These are phyloP conservation scores for Pichia heedii DNA, from an alignment of 805 yeast genomes.

Conservation along the genomic window DNA sequence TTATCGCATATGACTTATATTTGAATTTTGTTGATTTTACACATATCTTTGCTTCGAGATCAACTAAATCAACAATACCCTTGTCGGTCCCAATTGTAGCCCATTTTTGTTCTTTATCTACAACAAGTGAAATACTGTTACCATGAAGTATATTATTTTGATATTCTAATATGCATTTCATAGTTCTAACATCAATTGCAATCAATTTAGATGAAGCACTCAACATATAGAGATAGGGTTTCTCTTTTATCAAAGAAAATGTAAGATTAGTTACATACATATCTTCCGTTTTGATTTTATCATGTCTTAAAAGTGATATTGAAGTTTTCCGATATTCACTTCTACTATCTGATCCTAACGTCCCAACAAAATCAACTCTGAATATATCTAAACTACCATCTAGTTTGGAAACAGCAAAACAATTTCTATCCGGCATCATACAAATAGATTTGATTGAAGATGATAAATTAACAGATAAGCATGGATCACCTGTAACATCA, in stretches of 20 bases:
- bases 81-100: constrained; percentile 62
- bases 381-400: constrained; percentile 39
- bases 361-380: constrained; percentile 27
- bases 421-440: constrained; percentile 46
- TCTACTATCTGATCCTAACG: constrained; percentile 3
- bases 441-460: constrained; percentile 40
- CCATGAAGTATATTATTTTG: constrained; percentile 61
- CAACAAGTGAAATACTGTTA: constrained; percentile 46
- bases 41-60: constrained; percentile 53
- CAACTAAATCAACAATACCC: constrained; percentile 79
- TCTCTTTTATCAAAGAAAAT: constrained; percentile 32
- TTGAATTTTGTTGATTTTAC: constrained; percentile 57
- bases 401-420: constrained; percentile 46
- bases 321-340: constrained; percentile 10
- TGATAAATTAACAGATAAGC: constrained; percentile 38
- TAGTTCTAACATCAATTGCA: constrained; percentile 48
- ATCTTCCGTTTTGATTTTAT: constrained; percentile 27
- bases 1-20: constrained; percentile 34
- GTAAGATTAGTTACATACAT: constrained; percentile 36
- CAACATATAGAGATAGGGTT: constrained; percentile 37
- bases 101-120: constrained; percentile 51
- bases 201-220: constrained; percentile 47
- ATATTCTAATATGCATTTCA: constrained; percentile 35
- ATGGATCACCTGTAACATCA: constrained; percentile 46
- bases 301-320: constrained; percentile 32